These are phyloP conservation scores for Lepidium aucheri DNA, from an alignment of 345 rosid genomes.

Conservation along the genomic window DNA sequence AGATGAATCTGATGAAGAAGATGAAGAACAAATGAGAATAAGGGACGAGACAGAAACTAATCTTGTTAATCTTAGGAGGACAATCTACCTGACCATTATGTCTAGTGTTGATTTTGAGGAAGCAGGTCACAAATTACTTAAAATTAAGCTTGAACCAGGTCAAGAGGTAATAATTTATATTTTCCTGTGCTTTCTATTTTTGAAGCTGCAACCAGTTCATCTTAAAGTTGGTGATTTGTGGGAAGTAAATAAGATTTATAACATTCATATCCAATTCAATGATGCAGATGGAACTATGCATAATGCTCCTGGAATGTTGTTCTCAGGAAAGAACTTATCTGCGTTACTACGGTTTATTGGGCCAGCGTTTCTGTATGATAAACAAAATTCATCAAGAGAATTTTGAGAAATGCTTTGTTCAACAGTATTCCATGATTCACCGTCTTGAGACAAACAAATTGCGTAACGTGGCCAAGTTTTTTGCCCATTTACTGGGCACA, in stretches of 20 bases:
- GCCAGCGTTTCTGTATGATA: conserved; percentile 88
- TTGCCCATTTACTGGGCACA: conserved; percentile 83
- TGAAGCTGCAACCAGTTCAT: no score
- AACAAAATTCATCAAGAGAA: conserved; percentile 78
- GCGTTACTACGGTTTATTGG: conserved; percentile 74
- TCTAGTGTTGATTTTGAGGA: conserved; percentile 98
- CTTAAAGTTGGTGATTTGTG: no score
- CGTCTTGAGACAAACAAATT: conserved; percentile 80
- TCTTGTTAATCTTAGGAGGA: conserved; percentile 87
- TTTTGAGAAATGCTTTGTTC: conserved; percentile 82
- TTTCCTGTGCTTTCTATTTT: no score
- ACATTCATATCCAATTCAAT: no score
- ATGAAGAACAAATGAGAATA: conserved; percentile 85
- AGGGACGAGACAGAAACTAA: conserved; percentile 92
- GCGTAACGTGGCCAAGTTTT: conserved; percentile 83
- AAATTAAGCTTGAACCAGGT: conserved; percentile 79
- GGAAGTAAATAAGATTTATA: no score
- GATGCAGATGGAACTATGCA: conserved; percentile 48
- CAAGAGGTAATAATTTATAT: no score
- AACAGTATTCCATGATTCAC: conserved; percentile 88
- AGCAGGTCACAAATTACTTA: conserved; percentile 92
- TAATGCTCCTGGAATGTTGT: conserved; percentile 90
- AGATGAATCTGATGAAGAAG: no score
- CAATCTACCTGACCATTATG: conserved; percentile 93
- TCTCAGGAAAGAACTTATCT: conserved; percentile 90